Base-by-base conservation (phyloP, 2,329 filamentous ascomycete genomes). In the Apiospora phragmitis region DNA sequence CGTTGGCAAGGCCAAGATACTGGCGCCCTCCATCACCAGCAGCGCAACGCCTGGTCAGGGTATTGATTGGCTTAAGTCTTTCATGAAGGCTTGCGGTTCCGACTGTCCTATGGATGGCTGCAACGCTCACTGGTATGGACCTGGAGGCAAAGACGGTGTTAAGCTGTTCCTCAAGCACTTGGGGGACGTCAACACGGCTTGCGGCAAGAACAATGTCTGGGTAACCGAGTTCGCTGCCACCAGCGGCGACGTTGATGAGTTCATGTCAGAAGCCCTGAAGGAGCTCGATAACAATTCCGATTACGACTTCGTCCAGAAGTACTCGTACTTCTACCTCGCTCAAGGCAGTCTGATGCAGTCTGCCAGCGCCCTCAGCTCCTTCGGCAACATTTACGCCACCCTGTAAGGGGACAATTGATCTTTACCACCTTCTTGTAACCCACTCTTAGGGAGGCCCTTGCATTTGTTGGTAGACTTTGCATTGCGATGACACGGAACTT, bases 121-220 rank as follows among this genome's bases (percentile, higher is more conserved):
- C 80, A 84, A 85, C 77, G 83, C 89, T 65, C 90, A 92, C 82
- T 92, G 89, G 89, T 92, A 92, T 81, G 86, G 86, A 67, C 79
- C 80, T 51, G 81, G 85, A 21, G 79, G 76, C 47, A 21, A 35
- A 21, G 77, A 83, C 68, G 84, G 84, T 70, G 78, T 81, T 35
- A 79, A 85, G 55, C 83, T 81, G 72, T 89, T 92, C 80, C 87
- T 90, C 74, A 71, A 78, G 49, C 88, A 91, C 79, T 77, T 91
- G 70, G 73, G 82, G 72, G 72, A 83, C 41, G 86, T 87, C 72
- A 75, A 86, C 77, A 70, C 81, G 49, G 76, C 80, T 72, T 88
- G 87, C 78, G 76, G 80, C 59, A 81, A 79, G 76, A 85, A 85
- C 83, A 83, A 84, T 65, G 80, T 92, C 79, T 91, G 87, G 87